Evolutionary conservation across 208 protist species (phyloP), one percentile per base, ranked within the genome.

Genomic region (Porcisia hertigi): DNA sequence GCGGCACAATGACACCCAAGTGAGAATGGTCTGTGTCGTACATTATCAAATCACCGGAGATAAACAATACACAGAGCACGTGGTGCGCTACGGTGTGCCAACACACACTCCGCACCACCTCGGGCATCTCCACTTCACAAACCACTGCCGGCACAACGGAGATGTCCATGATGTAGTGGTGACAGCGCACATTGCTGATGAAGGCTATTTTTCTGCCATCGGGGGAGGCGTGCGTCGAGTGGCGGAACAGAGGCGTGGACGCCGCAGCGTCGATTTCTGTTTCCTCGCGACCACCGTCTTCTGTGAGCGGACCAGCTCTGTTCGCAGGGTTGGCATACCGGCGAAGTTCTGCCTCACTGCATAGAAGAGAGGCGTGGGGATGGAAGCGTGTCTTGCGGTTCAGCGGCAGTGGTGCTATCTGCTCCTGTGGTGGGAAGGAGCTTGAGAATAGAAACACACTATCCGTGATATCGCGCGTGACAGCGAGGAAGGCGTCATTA

Each of bases 401-500:
- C 53, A 94, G 63, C 54, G 80, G 84, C 25, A 86, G 75, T 9
- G 67, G 36, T 11, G 77, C 83, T 2, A 86, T 43, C 47, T 79
- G 88, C 58, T 88, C 83, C 30, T 85, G 82, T 39, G 67, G 20
- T 16, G 80, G 52, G 64, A 97, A 85, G 72, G 53, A 73, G 69
- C 86, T 86, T 14, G 91, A 95, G 69, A 92, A 86, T 45, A 97
- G 79, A 67, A 87, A 90, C 1, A 88, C 54, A 47, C 75, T 65
- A 23, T 85, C 84, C 0, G 73, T 82, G 57, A 76, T 76, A 70
- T 93, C 87, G 11, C 81, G 77, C 3, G 87, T 86, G 54, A 76
- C 82, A 30, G 81, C 65, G 30, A 91, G 59, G 69, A 97, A 97
- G 14, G 89, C 89, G 84, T 96, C 88, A 73, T 97, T 94, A 71